phyloP scores from a whole-genome alignment of 163 green algal genomes.

The Chloromonas sp. region DNA sequence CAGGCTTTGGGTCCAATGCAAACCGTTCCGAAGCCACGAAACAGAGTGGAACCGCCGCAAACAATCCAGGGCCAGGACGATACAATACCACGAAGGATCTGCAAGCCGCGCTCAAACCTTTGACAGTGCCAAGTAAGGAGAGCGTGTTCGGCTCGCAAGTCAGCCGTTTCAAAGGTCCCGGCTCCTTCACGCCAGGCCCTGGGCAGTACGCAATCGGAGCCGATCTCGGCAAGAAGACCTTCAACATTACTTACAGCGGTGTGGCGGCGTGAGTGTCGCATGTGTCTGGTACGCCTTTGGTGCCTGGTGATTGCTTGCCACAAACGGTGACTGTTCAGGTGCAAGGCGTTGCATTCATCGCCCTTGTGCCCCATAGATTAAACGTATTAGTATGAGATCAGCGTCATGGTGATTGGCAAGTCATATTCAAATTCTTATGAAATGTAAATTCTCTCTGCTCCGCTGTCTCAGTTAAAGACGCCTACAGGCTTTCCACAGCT shows the following conservation, averaged over 20 bases:
- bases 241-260: conserved; percentile 13
- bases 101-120: conserved; percentile 1
- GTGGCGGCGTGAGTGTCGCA: too few species aligned
- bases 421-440: too few species aligned
- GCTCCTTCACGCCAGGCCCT: conserved; percentile 10
- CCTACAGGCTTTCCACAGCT: too few species aligned
- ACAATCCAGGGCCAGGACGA: conserved; percentile 1
- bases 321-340: too few species aligned
- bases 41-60: background rate
- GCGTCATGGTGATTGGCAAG: too few species aligned
- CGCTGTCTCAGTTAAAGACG: too few species aligned
- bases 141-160: conserved; percentile 18
- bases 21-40: background rate
- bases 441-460: too few species aligned
- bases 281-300: too few species aligned
- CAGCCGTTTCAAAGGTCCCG: conserved; percentile 10
- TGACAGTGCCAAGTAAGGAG: conserved; percentile 7
- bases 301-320: too few species aligned
- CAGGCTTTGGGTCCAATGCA: conserved; percentile 5
- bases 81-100: conserved; percentile 12
- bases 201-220: background rate
- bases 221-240: conserved; percentile 8
- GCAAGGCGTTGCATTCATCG: too few species aligned
- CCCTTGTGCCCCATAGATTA: too few species aligned
- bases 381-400: too few species aligned